Base-by-base conservation (phyloP, 441 rosid genomes). In the Brassica hybrid region DNA sequence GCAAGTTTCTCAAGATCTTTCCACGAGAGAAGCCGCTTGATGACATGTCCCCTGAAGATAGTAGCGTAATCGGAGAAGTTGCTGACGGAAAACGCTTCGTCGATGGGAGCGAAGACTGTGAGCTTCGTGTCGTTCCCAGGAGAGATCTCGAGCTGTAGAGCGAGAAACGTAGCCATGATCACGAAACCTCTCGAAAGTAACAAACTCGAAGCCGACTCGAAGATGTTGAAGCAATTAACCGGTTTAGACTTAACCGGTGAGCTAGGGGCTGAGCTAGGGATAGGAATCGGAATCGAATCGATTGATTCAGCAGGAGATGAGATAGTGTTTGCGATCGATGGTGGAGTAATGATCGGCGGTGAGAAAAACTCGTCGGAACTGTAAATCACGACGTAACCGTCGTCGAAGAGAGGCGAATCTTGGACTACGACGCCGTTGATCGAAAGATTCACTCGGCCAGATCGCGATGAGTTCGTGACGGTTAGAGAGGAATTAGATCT, bases 71-170 rank as follows among this genome's bases (percentile, higher is more conserved):
- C 80, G 0, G 72, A 74, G 59, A 83, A 73, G n/a, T 65, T 82
- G 6, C 3, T 45, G 3, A 60, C 52, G 3, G 52, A 60, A 17
- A 85, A 43, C 4, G 84, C 84, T 43, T 76, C 86, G 73, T 83
- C 86, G 30, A 78, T 65, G 0, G 85, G 86, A 13, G 88, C 86
- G 9, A 82, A 82, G 76, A 84, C 66, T 21, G 86, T 85, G 79
- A 84, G 62, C 72, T 76, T 84, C 70, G 32, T 73, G 25, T 59
- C 74, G 75, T 65, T 69, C 2, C 23, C 69, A 11, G 76, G 74
- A 43, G 76, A 76, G 17, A 65, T 67, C 7, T 65, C 74, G 1
- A 82, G 59, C 57, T 85, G 88, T 27, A 80, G 19, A 76, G 81
- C 86, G 17, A 82, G 88, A 80, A 80, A 82, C 6, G 81, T 78